A percentile compares a stretch with the other conserved stretches of the same genome.
These are phyloP conservation scores for Myxozyma nipponensis DNA, from an alignment of 805 yeast genomes.

Conservation along the genomic window DNA sequence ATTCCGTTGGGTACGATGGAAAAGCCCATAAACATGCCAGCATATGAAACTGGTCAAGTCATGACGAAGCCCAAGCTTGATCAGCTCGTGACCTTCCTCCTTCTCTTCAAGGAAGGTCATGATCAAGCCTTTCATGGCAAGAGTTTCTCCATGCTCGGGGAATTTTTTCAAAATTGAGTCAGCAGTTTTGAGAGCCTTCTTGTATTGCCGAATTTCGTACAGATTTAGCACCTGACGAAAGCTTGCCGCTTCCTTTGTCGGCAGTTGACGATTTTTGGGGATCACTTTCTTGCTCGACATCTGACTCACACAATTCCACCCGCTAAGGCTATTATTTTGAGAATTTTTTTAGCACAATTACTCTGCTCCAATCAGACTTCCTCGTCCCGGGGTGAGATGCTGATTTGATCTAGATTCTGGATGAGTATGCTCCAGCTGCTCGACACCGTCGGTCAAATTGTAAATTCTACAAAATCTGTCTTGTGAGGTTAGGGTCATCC, in stretches of 20 bases:
- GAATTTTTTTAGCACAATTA: no score
- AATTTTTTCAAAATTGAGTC: slow-evolving; percentile 75
- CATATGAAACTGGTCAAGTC: slow-evolving; percentile 64
- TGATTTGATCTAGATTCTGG: no score
- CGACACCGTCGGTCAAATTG: no score
- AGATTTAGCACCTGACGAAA: slow-evolving; percentile 78
- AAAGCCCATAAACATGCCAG: slow-evolving; percentile 81
- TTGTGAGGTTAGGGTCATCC: no score
- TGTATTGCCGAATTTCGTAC: slow-evolving; percentile 82
- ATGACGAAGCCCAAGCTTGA: slow-evolving; percentile 57
- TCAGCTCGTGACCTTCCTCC: slow-evolving; percentile 59
- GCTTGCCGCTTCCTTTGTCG: slow-evolving; percentile 63
- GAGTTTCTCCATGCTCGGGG: slow-evolving; percentile 70
- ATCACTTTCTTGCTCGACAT: slow-evolving; percentile 2
- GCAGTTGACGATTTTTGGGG: slow-evolving; percentile 35
- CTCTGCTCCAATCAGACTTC: no score
- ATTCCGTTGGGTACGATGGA: slow-evolving; percentile 64
- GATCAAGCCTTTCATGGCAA: slow-evolving; percentile 79
- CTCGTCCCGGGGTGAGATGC: no score
- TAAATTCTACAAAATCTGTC: no score
- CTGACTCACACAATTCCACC: no score
- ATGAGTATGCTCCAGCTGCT: no score
- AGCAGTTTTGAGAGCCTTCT: slow-evolving; percentile 71
- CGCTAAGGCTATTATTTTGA: no score
- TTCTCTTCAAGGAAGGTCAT: slow-evolving; percentile 55